Conservation (phyloP, 208 protist genomes). For the Crithidia fasciculata region DNA sequence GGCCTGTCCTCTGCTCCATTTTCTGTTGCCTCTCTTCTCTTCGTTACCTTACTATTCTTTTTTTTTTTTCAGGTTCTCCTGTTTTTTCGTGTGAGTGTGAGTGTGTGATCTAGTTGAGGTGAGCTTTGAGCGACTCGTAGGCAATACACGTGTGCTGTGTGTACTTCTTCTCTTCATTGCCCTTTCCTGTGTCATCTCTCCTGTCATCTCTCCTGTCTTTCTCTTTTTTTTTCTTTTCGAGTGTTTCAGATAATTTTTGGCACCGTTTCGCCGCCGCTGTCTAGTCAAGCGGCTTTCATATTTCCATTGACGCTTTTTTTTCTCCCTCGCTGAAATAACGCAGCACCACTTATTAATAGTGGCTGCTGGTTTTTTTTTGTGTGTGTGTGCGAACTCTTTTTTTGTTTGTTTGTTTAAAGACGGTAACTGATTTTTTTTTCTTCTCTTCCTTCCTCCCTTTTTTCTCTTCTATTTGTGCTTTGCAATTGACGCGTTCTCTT, state of each 20-base stretch:
- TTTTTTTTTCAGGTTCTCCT: neutral
- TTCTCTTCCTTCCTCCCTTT: neutral
- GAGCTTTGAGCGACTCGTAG: too few species aligned
- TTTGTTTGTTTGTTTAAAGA: neutral
- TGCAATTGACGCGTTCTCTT: neutral
- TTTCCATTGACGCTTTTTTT: neutral
- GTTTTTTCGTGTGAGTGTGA: neutral
- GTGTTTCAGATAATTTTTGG: too few species aligned
- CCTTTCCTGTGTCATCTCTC: too few species aligned
- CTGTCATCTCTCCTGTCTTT: too few species aligned
- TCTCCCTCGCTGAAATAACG: neutral
- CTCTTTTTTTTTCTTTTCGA: too few species aligned
- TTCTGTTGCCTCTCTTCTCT: neutral
- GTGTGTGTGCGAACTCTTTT: neutral
- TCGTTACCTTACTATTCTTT: neutral
- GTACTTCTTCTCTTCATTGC: too few species aligned
- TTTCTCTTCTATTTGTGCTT: neutral
- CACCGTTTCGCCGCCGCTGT: too few species aligned
- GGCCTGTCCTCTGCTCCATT: too few species aligned
- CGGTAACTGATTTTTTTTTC: neutral
- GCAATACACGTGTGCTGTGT: too few species aligned
- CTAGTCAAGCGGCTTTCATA: too few species aligned
- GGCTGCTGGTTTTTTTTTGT: neutral
- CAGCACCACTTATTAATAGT: too few species aligned
- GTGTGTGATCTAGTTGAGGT: too few species aligned